Base-by-base conservation (phyloP, 352 stramenopile species). In the Phytophthora idaei region DNA sequence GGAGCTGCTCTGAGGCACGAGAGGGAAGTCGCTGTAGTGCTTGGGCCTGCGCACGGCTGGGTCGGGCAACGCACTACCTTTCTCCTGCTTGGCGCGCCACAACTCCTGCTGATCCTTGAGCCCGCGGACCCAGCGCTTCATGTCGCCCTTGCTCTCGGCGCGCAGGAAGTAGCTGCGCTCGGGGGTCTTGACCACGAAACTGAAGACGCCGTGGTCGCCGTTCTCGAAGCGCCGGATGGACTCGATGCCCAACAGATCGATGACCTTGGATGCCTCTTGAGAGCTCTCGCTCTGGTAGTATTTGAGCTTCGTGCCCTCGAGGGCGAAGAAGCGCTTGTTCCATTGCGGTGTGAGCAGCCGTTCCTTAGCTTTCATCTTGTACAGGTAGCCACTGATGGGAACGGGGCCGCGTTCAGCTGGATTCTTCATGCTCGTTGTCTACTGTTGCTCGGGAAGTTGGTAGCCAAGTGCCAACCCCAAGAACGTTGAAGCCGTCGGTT, bases 81-180 rank as follows among this genome's bases (percentile, higher is more conserved):
- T 83, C 29, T 84, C 69, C 14, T 74, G 54, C 56, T 89, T 87
- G 32, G 72, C 71, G n/a, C 80, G 83, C 85, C 86, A 93, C 45
- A 96, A 64, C 32, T 94, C 85, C 56, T 95, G 88, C 66, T 94
- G 88, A 41, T 94, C 86, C 36, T 79, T 81, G 41, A 96, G 84
- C 0, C 86, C 85, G 17, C 87, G 83, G 27, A 94, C 88, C 86
- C 86, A 96, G 11, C 85, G 85, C 69, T 94, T 96, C 85, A 96
- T 93, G 74, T 96, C 88, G 44, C 86, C 86, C 57, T 96, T 93
- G 60, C 72, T 85, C 44, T 94, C 86, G 28, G 88, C 80, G 6
- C 87, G 82, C 32, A 95, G 52, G 46, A 95, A 94, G 66, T 92
- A 95, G 63, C 78, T 92, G 10, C 88, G 81, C 28, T 85, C 73